These are phyloP conservation scores for Sclerotinia trifoliorum DNA, from an alignment of 2,329 filamentous ascomycete genomes.

Conservation along the genomic window DNA sequence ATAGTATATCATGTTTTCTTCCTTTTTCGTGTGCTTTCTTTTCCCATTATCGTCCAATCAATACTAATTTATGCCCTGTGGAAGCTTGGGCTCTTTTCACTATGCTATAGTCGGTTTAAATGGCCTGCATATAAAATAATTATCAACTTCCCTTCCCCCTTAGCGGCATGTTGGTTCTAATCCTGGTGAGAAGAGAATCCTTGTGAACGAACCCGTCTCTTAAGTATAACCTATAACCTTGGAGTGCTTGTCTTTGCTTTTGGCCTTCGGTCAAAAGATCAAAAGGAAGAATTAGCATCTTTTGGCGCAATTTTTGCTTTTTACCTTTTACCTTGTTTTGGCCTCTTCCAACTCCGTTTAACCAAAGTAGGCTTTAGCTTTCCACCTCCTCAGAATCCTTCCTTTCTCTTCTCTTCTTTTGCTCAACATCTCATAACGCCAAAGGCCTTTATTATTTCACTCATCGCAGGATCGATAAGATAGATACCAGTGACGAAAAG, in stretches of 20 bases:
- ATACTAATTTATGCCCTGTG: neutral
- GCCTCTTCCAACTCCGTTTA: neutral
- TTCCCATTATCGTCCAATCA: neutral
- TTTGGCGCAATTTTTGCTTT: neutral
- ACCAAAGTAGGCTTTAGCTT: slow-evolving; percentile 4
- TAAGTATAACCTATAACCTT: neutral
- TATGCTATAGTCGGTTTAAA: too few species aligned
- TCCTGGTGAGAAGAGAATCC: neutral
- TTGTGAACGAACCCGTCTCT: neutral
- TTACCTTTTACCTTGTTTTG: neutral
- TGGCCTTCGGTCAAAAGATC: neutral
- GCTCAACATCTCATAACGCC: slow-evolving; percentile 24
- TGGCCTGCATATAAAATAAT: neutral
- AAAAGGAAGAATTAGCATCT: neutral
- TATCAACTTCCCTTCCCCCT: neutral
- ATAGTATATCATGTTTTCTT: neutral
- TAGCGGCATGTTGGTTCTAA: neutral
- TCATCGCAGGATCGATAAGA: slow-evolving; percentile 32
- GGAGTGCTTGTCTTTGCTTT: neutral
- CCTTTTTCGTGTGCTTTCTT: neutral
- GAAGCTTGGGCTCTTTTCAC: neutral
- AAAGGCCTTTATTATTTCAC: slow-evolving; percentile 19
- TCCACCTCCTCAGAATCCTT: slow-evolving; percentile 1
- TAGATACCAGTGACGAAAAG: slow-evolving; percentile 21
- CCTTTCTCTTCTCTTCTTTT: slow-evolving; percentile 5